These are phyloP conservation scores for Nakazawaea holstii DNA, from an alignment of 805 yeast genomes.

Conservation along the genomic window DNA sequence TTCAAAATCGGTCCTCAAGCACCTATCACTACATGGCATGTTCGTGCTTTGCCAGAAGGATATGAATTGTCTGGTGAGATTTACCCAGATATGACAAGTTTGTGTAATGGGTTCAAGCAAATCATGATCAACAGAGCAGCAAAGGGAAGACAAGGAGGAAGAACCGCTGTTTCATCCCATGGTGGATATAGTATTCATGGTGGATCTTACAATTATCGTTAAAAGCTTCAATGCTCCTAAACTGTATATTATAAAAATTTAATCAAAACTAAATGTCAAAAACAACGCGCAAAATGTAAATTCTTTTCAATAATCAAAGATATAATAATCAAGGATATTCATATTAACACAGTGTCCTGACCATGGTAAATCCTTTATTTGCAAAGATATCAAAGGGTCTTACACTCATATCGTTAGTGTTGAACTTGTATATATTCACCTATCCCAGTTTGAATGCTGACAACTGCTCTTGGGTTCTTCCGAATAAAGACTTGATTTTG, in stretches of 20 bases:
- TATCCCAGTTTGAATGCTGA: slow-evolving; percentile 60
- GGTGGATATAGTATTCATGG: slow-evolving; percentile 9
- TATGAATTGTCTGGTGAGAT: slow-evolving; percentile 71
- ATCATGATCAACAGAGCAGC: slow-evolving; percentile 22
- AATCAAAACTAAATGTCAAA: neutral
- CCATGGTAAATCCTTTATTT: neutral
- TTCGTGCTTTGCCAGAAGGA: slow-evolving; percentile 85
- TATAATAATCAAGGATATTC: no score
- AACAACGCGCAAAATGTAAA: neutral
- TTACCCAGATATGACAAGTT: slow-evolving; percentile 82
- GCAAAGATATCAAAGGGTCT: slow-evolving; percentile 11
- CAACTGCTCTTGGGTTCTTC: slow-evolving; percentile 57
- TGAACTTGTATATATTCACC: slow-evolving; percentile 65
- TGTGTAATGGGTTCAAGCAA: slow-evolving; percentile 94
- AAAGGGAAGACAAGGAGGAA: slow-evolving; percentile 2
- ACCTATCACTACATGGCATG: slow-evolving; percentile 80
- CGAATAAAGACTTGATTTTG: slow-evolving; percentile 18
- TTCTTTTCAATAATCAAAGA: neutral
- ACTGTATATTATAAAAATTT: slow-evolving; percentile 2
- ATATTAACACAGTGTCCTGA: neutral
- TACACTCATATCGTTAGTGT: slow-evolving; percentile 33
- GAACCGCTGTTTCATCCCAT: slow-evolving; percentile 4
- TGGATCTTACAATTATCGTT: slow-evolving; percentile 2
- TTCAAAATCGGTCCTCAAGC: slow-evolving; percentile 76
- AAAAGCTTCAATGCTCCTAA: neutral